Percentiles rank a stretch among this genome's conserved stretches.
These are phyloP conservation scores for Hypsizygus ulmarius DNA, from an alignment of 1,284 basidiomycete genomes.

Conservation along the genomic window DNA sequence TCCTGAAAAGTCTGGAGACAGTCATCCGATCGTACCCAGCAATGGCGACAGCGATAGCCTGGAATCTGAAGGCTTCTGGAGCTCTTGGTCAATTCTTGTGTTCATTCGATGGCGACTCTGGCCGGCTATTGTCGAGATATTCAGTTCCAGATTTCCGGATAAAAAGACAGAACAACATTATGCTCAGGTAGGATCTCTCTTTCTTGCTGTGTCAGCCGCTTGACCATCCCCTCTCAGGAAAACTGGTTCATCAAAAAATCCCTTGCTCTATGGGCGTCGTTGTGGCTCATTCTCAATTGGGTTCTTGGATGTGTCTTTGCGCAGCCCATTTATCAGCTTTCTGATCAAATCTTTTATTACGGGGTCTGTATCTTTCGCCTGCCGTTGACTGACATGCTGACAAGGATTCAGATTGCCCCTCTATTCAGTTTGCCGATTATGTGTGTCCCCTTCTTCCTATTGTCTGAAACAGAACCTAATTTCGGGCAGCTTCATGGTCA, in stretches of 20 bases:
- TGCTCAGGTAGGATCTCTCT: conserved; percentile 30
- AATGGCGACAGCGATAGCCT: conserved; percentile 33
- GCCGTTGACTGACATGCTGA: neutral
- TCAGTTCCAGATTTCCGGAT: conserved; percentile 55
- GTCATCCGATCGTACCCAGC: conserved; percentile 29
- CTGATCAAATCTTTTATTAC: conserved; percentile 66
- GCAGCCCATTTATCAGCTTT: conserved; percentile 55
- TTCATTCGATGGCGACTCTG: conserved; percentile 35
- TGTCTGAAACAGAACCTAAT: conserved; percentile 21
- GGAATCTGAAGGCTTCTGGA: conserved; percentile 26
- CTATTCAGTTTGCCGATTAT: conserved; percentile 36
- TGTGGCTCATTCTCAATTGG: conserved; percentile 74
- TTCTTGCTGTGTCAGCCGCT: neutral
- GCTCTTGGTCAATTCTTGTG: conserved; percentile 23
- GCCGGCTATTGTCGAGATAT: conserved; percentile 45
- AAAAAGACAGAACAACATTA: conserved; percentile 60
- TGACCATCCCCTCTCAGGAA: conserved; percentile 29
- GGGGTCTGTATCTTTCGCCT: conserved; percentile 40
- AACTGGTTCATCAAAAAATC: conserved; percentile 49
- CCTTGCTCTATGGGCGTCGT: conserved; percentile 60
- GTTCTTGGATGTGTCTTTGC: conserved; percentile 54
- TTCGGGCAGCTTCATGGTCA: conserved; percentile 49
- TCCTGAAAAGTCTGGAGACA: conserved; percentile 44
- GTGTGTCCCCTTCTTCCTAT: conserved; percentile 44
- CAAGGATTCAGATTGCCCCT: conserved; percentile 27